Base-by-base conservation (phyloP, 169 alveolate genomes). In the Besnoitia besnoiti region DNA sequence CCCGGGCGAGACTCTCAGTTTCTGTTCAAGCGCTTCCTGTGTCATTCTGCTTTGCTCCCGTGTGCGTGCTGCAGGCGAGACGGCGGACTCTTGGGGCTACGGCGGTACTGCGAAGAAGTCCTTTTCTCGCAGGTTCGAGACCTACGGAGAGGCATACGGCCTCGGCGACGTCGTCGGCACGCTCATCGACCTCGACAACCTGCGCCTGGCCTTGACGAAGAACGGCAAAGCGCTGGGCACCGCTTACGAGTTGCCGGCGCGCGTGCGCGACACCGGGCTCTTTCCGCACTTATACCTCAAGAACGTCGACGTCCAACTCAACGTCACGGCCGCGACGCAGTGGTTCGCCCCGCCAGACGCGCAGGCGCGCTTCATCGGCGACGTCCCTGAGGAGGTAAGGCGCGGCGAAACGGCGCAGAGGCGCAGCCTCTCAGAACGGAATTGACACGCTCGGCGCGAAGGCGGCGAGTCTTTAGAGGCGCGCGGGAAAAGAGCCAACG, bases 41-140 rank as follows among this genome's bases (percentile, higher is more conserved):
- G 30, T 82, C 35, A 5, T 30, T 49, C 33, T 40, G 50, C 19
- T 35, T 14, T 42, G 0, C 21, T 39, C 0, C 8, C 42, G 30
- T 80, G 40, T 80, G 46, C 55, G 87, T 40, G 37, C 39, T 44
- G 33, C 90, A 88, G 92, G 92, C 0, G 93, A 90, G 27, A 40
- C 90, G 19, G 80, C 85, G 0, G 93, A 90, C 19, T 79, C 90
- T 0, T 90, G 93, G 93, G 93, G 93, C 5, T 90, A 40, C 77
- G 93, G 93, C 0, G 93, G 93, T 33, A 90, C 93, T 24, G 93
- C 87, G 37, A 90, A 90, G 73, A 90, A 90, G 90, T 90, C 93
- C 24, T 40, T 50, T 16, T 30, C 50, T 14, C 42, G 91, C 40
- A 44, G 21, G 40, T 91, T 80, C 49, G 49, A 42, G 85, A 89